Conservation (phyloP, 2,329 filamentous ascomycete species). For the Tolypocladium tropicale region DNA sequence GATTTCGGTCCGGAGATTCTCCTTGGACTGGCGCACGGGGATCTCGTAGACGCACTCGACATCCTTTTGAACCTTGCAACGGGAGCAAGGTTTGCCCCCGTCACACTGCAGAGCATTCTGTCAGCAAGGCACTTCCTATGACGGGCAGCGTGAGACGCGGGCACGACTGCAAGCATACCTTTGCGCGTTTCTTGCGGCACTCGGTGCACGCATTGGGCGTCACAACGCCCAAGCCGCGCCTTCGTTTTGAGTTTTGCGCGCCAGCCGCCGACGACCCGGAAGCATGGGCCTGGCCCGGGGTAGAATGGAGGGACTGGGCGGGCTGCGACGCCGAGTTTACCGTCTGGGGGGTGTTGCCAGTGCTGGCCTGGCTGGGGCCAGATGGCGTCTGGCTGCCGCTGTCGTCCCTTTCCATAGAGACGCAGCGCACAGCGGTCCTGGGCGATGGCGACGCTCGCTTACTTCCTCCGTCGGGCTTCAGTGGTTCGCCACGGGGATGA, state of each 20-base stretch:
- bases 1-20: conserved; percentile 49
- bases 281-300: conserved; percentile 7
- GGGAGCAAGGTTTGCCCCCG: conserved; percentile 42
- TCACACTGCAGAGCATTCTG: conserved; percentile 39
- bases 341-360: conserved; percentile 23
- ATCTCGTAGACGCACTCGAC: conserved; percentile 51
- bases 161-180: conserved; percentile 27
- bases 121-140: background rate
- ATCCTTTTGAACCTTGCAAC: conserved; percentile 44
- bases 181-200: conserved; percentile 52
- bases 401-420: conserved; percentile 20
- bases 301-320: conserved; percentile 2
- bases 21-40: conserved; percentile 54
- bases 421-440: background rate
- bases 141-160: background rate
- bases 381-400: conserved; percentile 16
- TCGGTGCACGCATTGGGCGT: conserved; percentile 52
- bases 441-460: background rate
- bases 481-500: background rate
- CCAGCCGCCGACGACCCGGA: conserved; percentile 15
- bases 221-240: conserved; percentile 44
- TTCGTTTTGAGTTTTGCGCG: conserved; percentile 33
- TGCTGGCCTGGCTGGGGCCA: conserved; percentile 18
- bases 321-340: conserved; percentile 12
- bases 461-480: background rate